These are phyloP conservation scores for Potentilla sterilis DNA, from an alignment of 306 rosid species.

Conservation along the genomic window DNA sequence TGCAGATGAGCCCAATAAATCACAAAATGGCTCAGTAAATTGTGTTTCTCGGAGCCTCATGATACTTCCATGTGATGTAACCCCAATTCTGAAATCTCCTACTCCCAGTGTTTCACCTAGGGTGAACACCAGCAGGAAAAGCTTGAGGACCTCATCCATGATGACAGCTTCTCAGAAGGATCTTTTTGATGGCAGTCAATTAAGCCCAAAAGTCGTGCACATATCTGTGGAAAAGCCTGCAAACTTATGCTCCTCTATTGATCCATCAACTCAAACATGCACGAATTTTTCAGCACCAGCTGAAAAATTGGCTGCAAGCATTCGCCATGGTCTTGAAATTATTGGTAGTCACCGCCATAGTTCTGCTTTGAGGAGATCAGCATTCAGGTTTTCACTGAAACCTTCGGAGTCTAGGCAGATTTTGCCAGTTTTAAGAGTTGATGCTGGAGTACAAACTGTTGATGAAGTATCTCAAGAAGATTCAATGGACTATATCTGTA, in stretches of 20 bases:
- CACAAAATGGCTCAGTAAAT: conserved; percentile 36
- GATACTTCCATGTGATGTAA: conserved; percentile 47
- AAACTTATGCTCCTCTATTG: conserved; percentile 37
- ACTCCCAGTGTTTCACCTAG: conserved; percentile 87
- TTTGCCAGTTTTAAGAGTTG: conserved; percentile 55
- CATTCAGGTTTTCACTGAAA: conserved; percentile 69
- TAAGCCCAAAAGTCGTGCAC: conserved; percentile 32
- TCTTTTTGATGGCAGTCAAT: conserved; percentile 36
- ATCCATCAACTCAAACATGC: conserved; percentile 43
- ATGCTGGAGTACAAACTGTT: conserved; percentile 73
- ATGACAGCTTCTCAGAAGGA: conserved; percentile 70
- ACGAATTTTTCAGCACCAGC: conserved; percentile 48
- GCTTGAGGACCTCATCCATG: conserved; percentile 74
- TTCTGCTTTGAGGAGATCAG: conserved; percentile 66
- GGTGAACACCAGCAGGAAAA: conserved; percentile 78
- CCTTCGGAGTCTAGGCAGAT: conserved; percentile 55
- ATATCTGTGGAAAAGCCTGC: conserved; percentile 33
- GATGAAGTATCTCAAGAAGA: conserved; percentile 46
- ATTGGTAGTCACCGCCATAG: conserved; percentile 60
- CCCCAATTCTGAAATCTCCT: conserved; percentile 73
- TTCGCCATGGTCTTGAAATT: conserved; percentile 85
- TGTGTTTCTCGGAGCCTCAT: conserved; percentile 61
- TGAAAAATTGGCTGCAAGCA: conserved; percentile 87
- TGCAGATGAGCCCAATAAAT: conserved; percentile 36
- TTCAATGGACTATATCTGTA: conserved; percentile 50